Evolutionary conservation across 129 eudicot genomes (phyloP).

Genomic region (Deinandra increscens): DNA sequence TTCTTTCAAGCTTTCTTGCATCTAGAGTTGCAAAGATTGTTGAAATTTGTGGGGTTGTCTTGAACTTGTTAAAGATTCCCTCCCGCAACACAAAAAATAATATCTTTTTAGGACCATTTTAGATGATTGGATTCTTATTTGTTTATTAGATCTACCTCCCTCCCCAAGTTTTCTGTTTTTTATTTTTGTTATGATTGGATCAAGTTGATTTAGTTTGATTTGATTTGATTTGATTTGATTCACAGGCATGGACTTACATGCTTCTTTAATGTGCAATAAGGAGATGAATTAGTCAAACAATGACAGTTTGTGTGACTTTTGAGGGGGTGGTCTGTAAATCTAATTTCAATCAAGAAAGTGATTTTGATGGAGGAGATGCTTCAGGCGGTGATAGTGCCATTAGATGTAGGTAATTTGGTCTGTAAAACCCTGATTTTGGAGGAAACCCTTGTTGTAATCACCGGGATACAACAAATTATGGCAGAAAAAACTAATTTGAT

Average conservation of each 20-base stretch:
- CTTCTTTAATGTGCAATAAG: slow-evolving; percentile 24
- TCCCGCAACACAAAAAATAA: not conserved
- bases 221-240: slow-evolving; percentile 17
- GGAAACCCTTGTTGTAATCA: slow-evolving; percentile 37
- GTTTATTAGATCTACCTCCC: slow-evolving; percentile 46
- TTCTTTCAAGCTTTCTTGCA: slow-evolving; percentile 43
- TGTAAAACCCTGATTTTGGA: slow-evolving; percentile 30
- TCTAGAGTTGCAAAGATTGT: slow-evolving; percentile 31
- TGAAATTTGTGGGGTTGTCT: slow-evolving; percentile 26
- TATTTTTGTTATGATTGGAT: slow-evolving; percentile 1
- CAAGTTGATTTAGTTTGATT: slow-evolving; percentile 13
- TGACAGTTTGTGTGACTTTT: slow-evolving; percentile 56
- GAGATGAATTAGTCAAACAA: slow-evolving; percentile 64
- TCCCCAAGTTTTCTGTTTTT: slow-evolving; percentile 14
- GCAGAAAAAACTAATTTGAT: slow-evolving; percentile 35
- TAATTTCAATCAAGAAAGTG: slow-evolving; percentile 42
- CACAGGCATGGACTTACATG: slow-evolving; percentile 34
- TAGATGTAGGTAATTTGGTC: slow-evolving; percentile 49
- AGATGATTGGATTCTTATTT: slow-evolving; percentile 36
- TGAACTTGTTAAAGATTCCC: slow-evolving; percentile 16
- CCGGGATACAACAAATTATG: slow-evolving; percentile 43
- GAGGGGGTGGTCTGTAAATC: slow-evolving; percentile 42
- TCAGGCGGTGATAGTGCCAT: slow-evolving; percentile 57
- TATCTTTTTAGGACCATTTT: slow-evolving; percentile 21
- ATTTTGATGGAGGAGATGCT: slow-evolving; percentile 66